Evolutionary conservation across 2,329 filamentous ascomycete genomes (phyloP), one percentile per base, ranked within the genome.

Genomic region (Tolypocladium cylindrosporum): DNA sequence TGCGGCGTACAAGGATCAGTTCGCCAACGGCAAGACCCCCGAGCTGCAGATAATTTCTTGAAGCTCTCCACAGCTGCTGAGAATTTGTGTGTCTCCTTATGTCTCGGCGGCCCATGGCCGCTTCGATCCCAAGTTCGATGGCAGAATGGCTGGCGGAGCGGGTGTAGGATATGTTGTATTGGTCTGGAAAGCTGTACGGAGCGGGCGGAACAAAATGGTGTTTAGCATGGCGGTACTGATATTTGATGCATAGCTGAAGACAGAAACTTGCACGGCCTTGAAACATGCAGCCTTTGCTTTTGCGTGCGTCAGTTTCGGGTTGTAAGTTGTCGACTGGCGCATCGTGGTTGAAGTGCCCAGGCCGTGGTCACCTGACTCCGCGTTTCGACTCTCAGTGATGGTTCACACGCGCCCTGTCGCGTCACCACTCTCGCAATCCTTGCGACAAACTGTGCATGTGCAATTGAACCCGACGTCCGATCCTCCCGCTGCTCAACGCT

Each of bases 1-100:
- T 87, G 82, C 90, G 55, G 77, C 82, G 41, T 90, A 90, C 79
- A 92, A 91, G 75, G 88, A 91, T 64, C 81, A 83, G 27, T 93
- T 91, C 75, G 82, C 87, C 0, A 75, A 75, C 52, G 75, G 84
- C 34, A 75, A 88, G 43, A 78, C 75, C 59, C 82, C 80, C 57
- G 89, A 92, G 68, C 68, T 91, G 72, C 77, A 86, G 68, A 85
- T 91, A 66, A 72, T 89, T 41, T 80, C 83, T 65, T 88, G 55
- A 65, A 24, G 11, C n/a, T 41, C 50, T 50, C 27, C 13, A 13
- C 9, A 8, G 21, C 19, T 19, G 13, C 19, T 19, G 24, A 19
- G 6, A 5, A 11, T 45, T 43, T 36, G 7, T 5, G 21, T 31
- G 21, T 36, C 9, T 54, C 41, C n/a, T 21, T 2, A 10, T 34